Evolutionary conservation across 371 early-diverging fungal species (phyloP), one percentile per base, ranked within the genome.

Genomic region (Lichtheimia corymbifera): DNA sequence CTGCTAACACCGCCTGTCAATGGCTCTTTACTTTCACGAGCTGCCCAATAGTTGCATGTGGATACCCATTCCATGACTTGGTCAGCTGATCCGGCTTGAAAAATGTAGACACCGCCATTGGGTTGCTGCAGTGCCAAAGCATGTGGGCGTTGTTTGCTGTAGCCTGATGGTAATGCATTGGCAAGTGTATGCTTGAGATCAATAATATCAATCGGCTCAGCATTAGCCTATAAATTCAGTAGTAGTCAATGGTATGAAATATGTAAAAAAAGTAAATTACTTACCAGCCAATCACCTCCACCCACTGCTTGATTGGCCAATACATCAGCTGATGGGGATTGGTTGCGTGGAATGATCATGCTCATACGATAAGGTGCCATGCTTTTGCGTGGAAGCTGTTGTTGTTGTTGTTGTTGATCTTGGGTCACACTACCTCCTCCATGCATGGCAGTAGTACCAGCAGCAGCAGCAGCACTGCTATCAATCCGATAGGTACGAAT

Each of bases 11-110:
- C 92, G 15, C 95, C 96, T 20, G 84, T 72, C 67, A 96, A 68
- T 1, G 96, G 96, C 55, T 92, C 95, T 66, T 91, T 93, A 59
- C 91, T 91, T 58, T 88, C 88, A 11, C 94, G 74, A 3, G 96
- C 95, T 4, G 96, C 95, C 96, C 97, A 97, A 65, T 91, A 93
- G 70, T 96, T 97, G 65, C 95, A 91, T 6, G 88, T 86, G 0
- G 84, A 69, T 0, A 92, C 91, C 98, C 98, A 97, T 56, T 87
- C 91, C 14, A 79, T 77, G 14, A 93, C 82, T 59, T 87, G 84
- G 12, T 88, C 83, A 15, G 81, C 80, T 7, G 84, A 84, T 7
- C 79, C 77, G 0, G 88, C 86, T 70, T 97, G 94, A 74, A 95
- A 95, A 12, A 97, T 73, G 57, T 91, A 92, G 5, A 91, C 90